These are phyloP conservation scores for Leptodontidium sp. DNA, from an alignment of 2,329 filamentous ascomycete genomes.

Conservation along the genomic window DNA sequence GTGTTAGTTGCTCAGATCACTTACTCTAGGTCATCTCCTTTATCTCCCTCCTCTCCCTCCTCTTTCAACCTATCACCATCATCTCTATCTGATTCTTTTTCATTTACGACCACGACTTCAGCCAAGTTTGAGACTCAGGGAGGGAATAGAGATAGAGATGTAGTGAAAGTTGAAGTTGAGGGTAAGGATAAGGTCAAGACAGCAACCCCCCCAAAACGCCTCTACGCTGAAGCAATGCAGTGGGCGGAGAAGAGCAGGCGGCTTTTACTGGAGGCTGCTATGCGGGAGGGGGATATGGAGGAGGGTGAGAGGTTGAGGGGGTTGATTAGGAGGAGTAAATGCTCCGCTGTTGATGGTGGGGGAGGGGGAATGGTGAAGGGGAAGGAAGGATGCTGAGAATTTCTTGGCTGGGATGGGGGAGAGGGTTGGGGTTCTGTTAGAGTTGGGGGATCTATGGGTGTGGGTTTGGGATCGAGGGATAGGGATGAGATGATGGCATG, in stretches of 20 bases:
- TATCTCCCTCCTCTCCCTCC: too few species aligned
- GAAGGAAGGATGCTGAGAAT: not conserved
- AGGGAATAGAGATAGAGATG: too few species aligned
- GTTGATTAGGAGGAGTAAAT: not conserved
- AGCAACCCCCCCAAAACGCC: not conserved
- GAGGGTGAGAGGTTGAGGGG: not conserved
- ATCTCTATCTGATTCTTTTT: too few species aligned
- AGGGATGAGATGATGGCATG: not conserved
- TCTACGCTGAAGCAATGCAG: not conserved
- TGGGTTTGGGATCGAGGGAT: not conserved
- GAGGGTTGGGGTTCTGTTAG: not conserved
- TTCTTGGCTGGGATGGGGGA: not conserved
- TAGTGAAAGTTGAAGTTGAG: too few species aligned
- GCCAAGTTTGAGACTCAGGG: too few species aligned
- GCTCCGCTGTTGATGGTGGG: not conserved
- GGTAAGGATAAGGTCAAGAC: too few species aligned
- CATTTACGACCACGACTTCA: too few species aligned
- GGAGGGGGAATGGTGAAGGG: not conserved
- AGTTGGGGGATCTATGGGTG: not conserved
- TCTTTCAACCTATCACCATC: too few species aligned
- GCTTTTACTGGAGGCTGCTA: not conserved
- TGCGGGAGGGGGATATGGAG: slow-evolving; percentile 1
- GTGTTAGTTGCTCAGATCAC: too few species aligned
- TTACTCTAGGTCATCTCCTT: too few species aligned
- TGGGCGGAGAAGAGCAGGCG: not conserved